A percentile compares a stretch with the other conserved stretches of the same genome.
phyloP scores from a whole-genome alignment of 257 asterid species.

The Plantago major region DNA sequence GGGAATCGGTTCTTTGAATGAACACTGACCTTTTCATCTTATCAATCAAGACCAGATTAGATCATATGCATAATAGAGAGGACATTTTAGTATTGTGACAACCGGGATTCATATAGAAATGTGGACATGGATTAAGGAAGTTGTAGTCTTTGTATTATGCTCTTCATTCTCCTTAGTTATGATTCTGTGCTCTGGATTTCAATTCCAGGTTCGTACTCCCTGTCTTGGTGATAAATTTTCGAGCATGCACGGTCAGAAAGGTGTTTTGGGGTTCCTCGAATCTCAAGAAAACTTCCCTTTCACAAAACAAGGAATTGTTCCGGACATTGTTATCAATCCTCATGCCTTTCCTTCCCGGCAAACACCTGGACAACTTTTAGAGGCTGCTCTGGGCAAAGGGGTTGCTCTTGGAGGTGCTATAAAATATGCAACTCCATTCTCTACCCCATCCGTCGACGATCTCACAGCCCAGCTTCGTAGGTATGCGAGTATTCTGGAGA shows the following conservation, averaged over 20 bases:
- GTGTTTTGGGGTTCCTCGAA: constrained; percentile 84
- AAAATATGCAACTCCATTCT: constrained; percentile 83
- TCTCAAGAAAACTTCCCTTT: constrained; percentile 88
- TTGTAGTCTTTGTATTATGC: too few relatives aligned
- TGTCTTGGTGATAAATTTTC: constrained; percentile 96
- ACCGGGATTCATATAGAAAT: too few relatives aligned
- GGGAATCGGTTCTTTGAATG: too few relatives aligned
- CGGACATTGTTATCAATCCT: constrained; percentile 90
- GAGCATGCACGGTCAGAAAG: constrained; percentile 98
- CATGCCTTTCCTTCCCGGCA: constrained; percentile 93
- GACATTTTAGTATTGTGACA: too few relatives aligned
- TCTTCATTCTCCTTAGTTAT: constrained; percentile 49
- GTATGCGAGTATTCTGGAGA: constrained; percentile 32
- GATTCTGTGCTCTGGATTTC: not conserved
- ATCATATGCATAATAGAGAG: too few relatives aligned
- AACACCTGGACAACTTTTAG: constrained; percentile 91
- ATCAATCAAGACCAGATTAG: too few relatives aligned
- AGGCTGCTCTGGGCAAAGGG: constrained; percentile 87
- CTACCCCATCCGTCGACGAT: constrained; percentile 62
- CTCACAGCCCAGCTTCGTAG: constrained; percentile 77
- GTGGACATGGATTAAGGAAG: too few relatives aligned
- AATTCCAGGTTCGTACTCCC: constrained; percentile 57
- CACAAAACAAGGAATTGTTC: constrained; percentile 75
- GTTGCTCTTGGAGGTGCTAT: constrained; percentile 70
- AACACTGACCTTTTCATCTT: too few relatives aligned